A percentile compares a stretch with the other conserved stretches of the same genome.
Conservation (phyloP, 805 yeast species). For the Grigorovia yakushimaensis region DNA sequence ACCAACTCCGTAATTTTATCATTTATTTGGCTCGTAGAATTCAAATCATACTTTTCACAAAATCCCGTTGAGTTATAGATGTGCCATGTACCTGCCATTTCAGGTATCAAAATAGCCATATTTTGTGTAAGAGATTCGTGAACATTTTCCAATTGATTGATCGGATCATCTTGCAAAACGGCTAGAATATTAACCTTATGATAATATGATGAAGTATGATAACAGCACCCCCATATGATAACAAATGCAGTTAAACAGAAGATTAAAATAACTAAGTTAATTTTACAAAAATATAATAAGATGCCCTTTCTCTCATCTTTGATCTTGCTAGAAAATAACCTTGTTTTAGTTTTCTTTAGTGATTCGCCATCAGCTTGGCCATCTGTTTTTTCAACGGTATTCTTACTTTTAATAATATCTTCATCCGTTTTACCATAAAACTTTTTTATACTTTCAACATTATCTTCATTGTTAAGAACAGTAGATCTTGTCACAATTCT, state of each 20-base stretch:
- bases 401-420: too few species aligned
- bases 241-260: slow-evolving; percentile 18
- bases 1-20: slow-evolving; percentile 36
- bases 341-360: background rate
- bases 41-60: slow-evolving; percentile 11
- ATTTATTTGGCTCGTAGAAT: slow-evolving; percentile 9
- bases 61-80: slow-evolving; percentile 18
- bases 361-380: too few species aligned
- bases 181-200: slow-evolving; percentile 24
- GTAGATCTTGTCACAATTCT: background rate
- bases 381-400: too few species aligned
- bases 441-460: too few species aligned
- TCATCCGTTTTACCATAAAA: too few species aligned
- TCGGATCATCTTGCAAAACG: slow-evolving; percentile 24
- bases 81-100: slow-evolving; percentile 23
- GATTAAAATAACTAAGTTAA: slow-evolving; percentile 10
- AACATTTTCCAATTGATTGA: background rate
- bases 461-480: too few species aligned
- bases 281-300: slow-evolving; percentile 5
- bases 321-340: slow-evolving; percentile 8
- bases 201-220: slow-evolving; percentile 15
- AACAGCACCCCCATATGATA: slow-evolving; percentile 31
- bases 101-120: background rate
- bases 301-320: slow-evolving; percentile 5
- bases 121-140: background rate